Base-by-base conservation (phyloP, 2,329 filamentous ascomycete genomes). In the Teratosphaeriaceae sp. region DNA sequence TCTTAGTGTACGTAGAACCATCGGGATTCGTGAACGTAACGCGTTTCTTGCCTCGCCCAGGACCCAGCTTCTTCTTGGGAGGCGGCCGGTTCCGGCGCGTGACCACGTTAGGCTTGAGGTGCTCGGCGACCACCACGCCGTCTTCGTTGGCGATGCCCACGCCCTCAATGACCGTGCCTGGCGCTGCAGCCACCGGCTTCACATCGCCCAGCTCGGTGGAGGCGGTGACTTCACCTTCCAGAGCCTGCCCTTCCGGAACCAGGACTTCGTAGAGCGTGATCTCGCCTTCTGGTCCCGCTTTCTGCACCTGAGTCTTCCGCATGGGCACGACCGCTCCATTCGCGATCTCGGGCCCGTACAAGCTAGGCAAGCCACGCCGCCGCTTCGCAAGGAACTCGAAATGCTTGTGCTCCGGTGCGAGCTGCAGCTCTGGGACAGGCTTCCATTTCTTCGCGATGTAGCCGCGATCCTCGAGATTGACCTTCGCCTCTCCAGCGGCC, bases 211-310 rank as follows among this genome's bases (percentile, higher is more conserved):
- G 63, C 43, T 70, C 70, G 41, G 73, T 68, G 36, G 73, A 70
- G 27, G 74, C 70, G 45, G 87, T 78, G 39, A 95, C 82, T 60
- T 95, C 88, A 44, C 88, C 88, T 50, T 90, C 85, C 1, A 94
- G 76, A 4, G 72, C 71, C 60, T 92, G 85, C 0, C 88, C 88
- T 44, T 90, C 85, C 4, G 80, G 78, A 3, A 94, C 75, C 16
- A 87, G 84, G 6, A 92, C 80, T 56, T 94, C 87, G 62, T 92
- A 88, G 2, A 90, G 82, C 47, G 85, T 87, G 8, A 86, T 76
- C 54, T 90, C 90, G 19, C 89, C 89, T 19, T 73, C 75, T 1
- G 80, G 79, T 3, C 83, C 81, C 9, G 83, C 70, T 52, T 84
- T 81, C 55, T 85, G 80, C 41, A 96, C 85, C 18, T 84, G 92